phyloP scores from a whole-genome alignment of 345 rosid genomes.

The Odontarrhena argentea region DNA sequence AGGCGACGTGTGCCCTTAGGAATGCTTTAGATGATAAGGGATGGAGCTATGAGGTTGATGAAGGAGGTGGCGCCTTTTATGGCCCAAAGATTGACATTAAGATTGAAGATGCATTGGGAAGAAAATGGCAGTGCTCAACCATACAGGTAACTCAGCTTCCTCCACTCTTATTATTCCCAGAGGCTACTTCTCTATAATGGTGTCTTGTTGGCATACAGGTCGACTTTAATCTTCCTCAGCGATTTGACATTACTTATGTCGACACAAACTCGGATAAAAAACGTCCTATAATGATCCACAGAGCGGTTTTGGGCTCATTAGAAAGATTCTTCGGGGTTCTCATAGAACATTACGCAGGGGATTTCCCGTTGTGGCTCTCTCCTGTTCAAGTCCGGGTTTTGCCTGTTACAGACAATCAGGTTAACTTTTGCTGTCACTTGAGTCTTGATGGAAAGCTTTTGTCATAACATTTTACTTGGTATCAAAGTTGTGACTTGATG shows the following conservation, averaged over 20 bases:
- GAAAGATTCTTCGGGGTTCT: constrained; percentile 95
- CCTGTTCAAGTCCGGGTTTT: constrained; percentile 87
- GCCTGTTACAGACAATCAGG: constrained; percentile 94
- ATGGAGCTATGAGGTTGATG: constrained; percentile 89
- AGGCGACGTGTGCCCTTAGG: constrained; percentile 76
- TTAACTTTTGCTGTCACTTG: constrained; percentile 34
- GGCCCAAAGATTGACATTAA: constrained; percentile 97
- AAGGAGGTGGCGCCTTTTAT: constrained; percentile 98
- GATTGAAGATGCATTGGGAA: constrained; percentile 94
- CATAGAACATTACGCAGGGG: constrained; percentile 96
- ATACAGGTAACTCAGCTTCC: constrained; percentile 59
- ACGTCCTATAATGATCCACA: constrained; percentile 95
- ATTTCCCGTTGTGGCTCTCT: constrained; percentile 91
- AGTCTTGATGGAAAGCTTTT: neutral
- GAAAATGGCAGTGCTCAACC: constrained; percentile 99
- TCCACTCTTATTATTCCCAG: neutral
- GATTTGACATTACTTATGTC: constrained; percentile 83
- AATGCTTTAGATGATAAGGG: constrained; percentile 92
- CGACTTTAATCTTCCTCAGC: constrained; percentile 88
- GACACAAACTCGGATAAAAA: constrained; percentile 78
- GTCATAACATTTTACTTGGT: neutral
- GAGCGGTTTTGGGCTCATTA: constrained; percentile 91
- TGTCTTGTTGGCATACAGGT: constrained; percentile 54
- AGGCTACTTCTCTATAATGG: neutral
- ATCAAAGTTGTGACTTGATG: constrained; percentile 14